These are phyloP conservation scores for Leptodontidium sp. DNA, from an alignment of 2,329 filamentous ascomycete genomes.

Conservation along the genomic window DNA sequence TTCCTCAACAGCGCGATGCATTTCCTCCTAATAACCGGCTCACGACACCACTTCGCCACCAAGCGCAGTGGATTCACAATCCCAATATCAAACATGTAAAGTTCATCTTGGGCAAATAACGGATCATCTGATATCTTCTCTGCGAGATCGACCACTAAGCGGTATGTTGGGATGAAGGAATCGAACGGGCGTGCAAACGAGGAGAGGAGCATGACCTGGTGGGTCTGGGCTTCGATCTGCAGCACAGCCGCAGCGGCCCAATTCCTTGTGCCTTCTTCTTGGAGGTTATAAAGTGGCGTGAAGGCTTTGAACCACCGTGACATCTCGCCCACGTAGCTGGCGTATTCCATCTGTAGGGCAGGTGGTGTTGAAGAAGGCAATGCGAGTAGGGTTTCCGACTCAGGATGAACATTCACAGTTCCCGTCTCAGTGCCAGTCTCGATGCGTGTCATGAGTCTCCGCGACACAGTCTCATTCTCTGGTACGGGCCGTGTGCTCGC, in stretches of 20 bases:
- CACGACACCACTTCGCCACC: conserved; percentile 28
- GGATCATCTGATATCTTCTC: conserved; percentile 19
- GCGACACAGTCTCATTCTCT: background rate
- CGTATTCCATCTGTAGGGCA: background rate
- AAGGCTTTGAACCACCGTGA: conserved; percentile 21
- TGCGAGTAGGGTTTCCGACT: conserved; percentile 10
- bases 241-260: conserved; percentile 15
- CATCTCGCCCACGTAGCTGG: conserved; percentile 10
- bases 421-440: conserved; percentile 8
- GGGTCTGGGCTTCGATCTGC: conserved; percentile 14
- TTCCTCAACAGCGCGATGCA: conserved; percentile 25
- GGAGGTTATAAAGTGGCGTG: conserved; percentile 12
- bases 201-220: conserved; percentile 14
- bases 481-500: background rate
- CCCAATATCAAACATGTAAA: conserved; percentile 22
- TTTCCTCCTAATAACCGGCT: conserved; percentile 18
- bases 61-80: conserved; percentile 22
- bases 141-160: conserved; percentile 6
- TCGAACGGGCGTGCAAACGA: conserved; percentile 17
- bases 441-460: background rate
- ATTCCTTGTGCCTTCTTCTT: background rate
- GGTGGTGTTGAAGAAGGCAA: background rate
- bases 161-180: conserved; percentile 4
- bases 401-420: conserved; percentile 8
- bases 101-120: background rate